Evolutionary conservation across 116 monocot species (phyloP), one percentile per base, ranked within the genome.

Genomic region (Papilionanthe hybrid): DNA sequence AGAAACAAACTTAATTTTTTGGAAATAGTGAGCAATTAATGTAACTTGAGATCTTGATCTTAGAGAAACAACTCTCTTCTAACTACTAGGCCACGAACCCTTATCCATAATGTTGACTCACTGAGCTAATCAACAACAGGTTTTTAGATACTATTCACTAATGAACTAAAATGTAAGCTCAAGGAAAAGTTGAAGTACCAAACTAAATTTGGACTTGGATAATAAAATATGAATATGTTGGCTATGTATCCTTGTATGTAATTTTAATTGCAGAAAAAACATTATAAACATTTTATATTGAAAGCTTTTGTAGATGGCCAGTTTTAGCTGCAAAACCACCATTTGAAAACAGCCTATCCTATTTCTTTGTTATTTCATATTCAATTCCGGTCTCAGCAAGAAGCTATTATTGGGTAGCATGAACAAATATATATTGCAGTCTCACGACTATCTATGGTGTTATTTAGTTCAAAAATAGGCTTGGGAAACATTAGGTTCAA

Each of bases 351-450:
- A 63, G 25, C 63, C 63, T 9, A 6, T 23, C 63, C 25, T 63
- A 22, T 63, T 63, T 25, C 22, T 63, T 8, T 68, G 68, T 12
- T 68, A 58, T 58, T 63, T 30, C 27, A 32, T 4, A 15, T 30
- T 68, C 1, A 9, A 28, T 68, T 68, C 3, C 25, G 13, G 67
- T 67, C 30, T 68, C 68, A 29, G 30, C 30, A 68, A n/a, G 15
- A 30, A 68, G 32, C 30, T 68, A 68, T 68, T 68, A 68, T 68
- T 68, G 68, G 27, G 68, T 67, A 67, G 30, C 68, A 68, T 17
- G 11, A 68, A 68, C 30, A 12, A 32, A 68, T 68, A 68, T 9
- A 28, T 29, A 68, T 68, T 28, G 27, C 68, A 30, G 32, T 10
- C 4, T 11, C 4, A 32, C 32, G 15, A 68, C 30, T 10, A 68